phyloP scores from a whole-genome alignment of 2,329 filamentous ascomycete species.

The Sporothrix luriei region DNA sequence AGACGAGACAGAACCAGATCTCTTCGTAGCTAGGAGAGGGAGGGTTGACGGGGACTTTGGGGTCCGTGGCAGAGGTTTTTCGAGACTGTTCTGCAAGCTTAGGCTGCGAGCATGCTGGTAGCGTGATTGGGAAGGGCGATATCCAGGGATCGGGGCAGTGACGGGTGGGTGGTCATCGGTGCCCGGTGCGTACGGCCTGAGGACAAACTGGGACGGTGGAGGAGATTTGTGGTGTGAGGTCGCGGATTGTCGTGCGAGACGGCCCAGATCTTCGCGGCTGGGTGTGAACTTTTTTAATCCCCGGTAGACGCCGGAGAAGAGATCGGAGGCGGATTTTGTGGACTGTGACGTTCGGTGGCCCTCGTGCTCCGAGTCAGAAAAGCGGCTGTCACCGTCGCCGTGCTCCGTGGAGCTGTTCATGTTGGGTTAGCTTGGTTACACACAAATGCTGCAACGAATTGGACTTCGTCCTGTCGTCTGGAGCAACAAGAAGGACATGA shows the following conservation, averaged over 20 bases:
- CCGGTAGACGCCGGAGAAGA: conserved; percentile 56
- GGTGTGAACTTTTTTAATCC: conserved; percentile 54
- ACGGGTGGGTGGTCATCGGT: conserved; percentile 37
- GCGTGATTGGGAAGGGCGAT: conserved; percentile 35
- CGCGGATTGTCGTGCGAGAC: conserved; percentile 51
- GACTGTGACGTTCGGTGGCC: conserved; percentile 43
- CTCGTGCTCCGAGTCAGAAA: conserved; percentile 52
- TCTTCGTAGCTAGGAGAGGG: conserved; percentile 42
- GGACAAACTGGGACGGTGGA: conserved; percentile 40
- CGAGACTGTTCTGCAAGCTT: conserved; percentile 60
- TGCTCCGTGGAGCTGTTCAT: conserved; percentile 41
- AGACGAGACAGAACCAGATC: conserved; percentile 42
- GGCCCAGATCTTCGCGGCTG: conserved; percentile 49
- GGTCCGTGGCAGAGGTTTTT: conserved; percentile 59
- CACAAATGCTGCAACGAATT: conserved; percentile 5
- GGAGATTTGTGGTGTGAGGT: conserved; percentile 36
- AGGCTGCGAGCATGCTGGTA: conserved; percentile 57
- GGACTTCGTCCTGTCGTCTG: neutral
- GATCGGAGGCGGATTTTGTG: conserved; percentile 49
- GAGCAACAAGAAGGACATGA: conserved; percentile 26
- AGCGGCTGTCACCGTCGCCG: conserved; percentile 44
- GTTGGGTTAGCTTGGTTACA: conserved; percentile 42
- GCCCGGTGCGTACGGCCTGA: conserved; percentile 41
- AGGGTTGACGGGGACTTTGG: conserved; percentile 43
- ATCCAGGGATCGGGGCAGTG: conserved; percentile 39